A percentile compares a stretch with the other conserved stretches of the same genome.
phyloP scores from a whole-genome alignment of 2,329 filamentous ascomycete genomes.

The Claviceps lovelessii region DNA sequence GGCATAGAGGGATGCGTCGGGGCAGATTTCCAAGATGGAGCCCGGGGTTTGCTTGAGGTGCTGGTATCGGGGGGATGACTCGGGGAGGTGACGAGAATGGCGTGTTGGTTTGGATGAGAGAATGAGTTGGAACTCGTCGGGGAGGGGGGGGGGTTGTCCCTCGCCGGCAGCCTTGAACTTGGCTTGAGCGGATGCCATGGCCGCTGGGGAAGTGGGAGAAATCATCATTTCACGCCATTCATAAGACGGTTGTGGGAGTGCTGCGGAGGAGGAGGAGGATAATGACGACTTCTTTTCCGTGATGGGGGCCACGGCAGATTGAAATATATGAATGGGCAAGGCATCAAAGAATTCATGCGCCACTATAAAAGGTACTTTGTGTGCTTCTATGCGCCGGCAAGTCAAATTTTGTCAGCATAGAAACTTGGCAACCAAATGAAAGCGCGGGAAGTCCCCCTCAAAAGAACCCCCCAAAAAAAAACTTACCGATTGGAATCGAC shows the following conservation, averaged over 20 bases:
- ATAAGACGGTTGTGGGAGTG: slow-evolving; percentile 7
- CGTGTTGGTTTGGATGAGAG: slow-evolving; percentile 62
- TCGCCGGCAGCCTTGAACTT: slow-evolving; percentile 32
- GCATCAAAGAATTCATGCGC: slow-evolving; percentile 99
- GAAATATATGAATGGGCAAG: slow-evolving; percentile 88
- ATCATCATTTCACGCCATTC: slow-evolving; percentile 80
- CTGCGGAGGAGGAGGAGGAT: slow-evolving; percentile 11
- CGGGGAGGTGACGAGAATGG: slow-evolving; percentile 72
- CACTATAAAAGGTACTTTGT: slow-evolving; percentile 77
- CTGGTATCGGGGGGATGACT: slow-evolving; percentile 65
- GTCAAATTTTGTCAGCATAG: neutral
- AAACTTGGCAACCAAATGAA: neutral
- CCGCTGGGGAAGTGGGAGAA: slow-evolving; percentile 44
- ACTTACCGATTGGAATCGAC: slow-evolving; percentile 56
- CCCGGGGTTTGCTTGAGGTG: slow-evolving; percentile 52
- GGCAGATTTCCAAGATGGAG: slow-evolving; percentile 77
- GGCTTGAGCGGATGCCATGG: slow-evolving; percentile 38
- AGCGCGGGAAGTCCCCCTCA: too few species aligned
- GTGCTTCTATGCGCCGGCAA: slow-evolving; percentile 32
- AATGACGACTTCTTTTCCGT: slow-evolving; percentile 5
- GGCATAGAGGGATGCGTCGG: slow-evolving; percentile 68
- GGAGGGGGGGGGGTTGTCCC: slow-evolving; percentile 28
- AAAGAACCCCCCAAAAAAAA: neutral
- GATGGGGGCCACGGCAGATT: slow-evolving; percentile 43
- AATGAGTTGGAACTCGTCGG: slow-evolving; percentile 78